A percentile compares a stretch with the other conserved stretches of the same genome.
Evolutionary conservation across 2,329 filamentous ascomycete genomes (phyloP).

Genomic region (Cladophialophora exuberans): DNA sequence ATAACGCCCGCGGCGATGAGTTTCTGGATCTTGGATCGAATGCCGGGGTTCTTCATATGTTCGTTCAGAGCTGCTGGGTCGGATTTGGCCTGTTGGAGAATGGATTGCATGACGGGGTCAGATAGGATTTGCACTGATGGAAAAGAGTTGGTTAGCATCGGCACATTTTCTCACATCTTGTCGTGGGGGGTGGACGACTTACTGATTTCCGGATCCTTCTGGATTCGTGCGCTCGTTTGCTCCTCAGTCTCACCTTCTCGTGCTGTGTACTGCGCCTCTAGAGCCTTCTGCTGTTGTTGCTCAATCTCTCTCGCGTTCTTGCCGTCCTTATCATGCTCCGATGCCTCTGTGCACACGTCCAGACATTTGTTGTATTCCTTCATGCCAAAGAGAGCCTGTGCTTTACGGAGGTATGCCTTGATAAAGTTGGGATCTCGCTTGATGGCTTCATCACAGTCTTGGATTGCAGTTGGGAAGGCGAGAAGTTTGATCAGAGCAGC

Average conservation of each 20-base stretch:
- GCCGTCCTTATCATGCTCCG: constrained; percentile 73
- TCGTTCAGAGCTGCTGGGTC: constrained; percentile 92
- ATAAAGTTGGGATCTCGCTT: constrained; percentile 91
- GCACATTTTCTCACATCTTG: neutral
- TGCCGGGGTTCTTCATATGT: constrained; percentile 91
- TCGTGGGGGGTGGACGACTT: constrained; percentile 9
- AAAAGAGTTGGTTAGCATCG: constrained; percentile 1
- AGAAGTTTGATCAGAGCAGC: constrained; percentile 97
- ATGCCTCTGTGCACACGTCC: constrained; percentile 83
- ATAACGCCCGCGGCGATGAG: constrained; percentile 92
- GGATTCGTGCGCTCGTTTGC: constrained; percentile 88
- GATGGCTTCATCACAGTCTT: constrained; percentile 90
- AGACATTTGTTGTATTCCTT: constrained; percentile 95
- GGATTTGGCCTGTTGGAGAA: constrained; percentile 92
- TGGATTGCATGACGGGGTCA: constrained; percentile 97
- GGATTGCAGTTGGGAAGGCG: constrained; percentile 88
- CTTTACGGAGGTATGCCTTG: constrained; percentile 94
- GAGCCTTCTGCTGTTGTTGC: constrained; percentile 88
- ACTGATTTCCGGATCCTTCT: constrained; percentile 88
- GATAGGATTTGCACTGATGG: constrained; percentile 60
- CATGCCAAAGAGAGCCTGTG: constrained; percentile 95
- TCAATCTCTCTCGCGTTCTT: constrained; percentile 92
- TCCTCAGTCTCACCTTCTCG: constrained; percentile 95
- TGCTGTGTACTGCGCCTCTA: constrained; percentile 84
- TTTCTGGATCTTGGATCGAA: constrained; percentile 90